Base-by-base conservation (phyloP, 2,329 filamentous ascomycete species). In the Bipolaris sorokiniana region DNA sequence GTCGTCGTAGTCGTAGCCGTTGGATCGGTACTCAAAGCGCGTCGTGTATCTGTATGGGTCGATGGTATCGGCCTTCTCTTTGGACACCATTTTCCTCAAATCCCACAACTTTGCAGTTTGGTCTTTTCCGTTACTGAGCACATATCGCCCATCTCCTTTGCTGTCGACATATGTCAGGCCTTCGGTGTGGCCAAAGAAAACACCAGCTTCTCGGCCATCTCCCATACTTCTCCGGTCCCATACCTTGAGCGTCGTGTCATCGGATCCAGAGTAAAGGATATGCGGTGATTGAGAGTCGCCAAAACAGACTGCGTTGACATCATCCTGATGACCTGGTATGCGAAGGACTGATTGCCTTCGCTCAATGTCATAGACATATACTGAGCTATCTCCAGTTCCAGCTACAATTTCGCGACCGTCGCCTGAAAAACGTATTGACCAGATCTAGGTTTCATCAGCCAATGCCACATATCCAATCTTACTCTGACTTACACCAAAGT, bases 61-160 rank as follows among this genome's bases (percentile, higher is more conserved):
- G 51, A 87, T 78, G 31, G 81, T 77, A 44, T 83, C 80, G 57
- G 86, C 90, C 50, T 83, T 80, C 33, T 88, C 83, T 0, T 89
- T 89, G 5, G 87, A 87, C 82, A 95, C 90, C 83, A 92, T 94
- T 83, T 91, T 96, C 49, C 94, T 84, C 54, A 97, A 75, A 75
- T 99, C 95, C 95, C 95, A 99, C 0, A 99, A 83, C 78, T 98
- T 98, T 86, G 96, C 96, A 40, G 89, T 94, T 76, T 98, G 95
- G 72, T 99, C 95, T 73, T 98, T 99, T 60, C 88, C 91, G 69
- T 99, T 99, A 64, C 89, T 93, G 23, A 99, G 85, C 7, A 98
- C 90, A 74, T 98, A 98, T 54, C 94, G 86, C 2, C 88, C 87
- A 69, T 97, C 92, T 38, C 90, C 91, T 82, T 98, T 94, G 76